A percentile compares a stretch with the other conserved stretches of the same genome.
These are phyloP conservation scores for Pythium biforme DNA, from an alignment of 352 stramenopile genomes.

Conservation along the genomic window DNA sequence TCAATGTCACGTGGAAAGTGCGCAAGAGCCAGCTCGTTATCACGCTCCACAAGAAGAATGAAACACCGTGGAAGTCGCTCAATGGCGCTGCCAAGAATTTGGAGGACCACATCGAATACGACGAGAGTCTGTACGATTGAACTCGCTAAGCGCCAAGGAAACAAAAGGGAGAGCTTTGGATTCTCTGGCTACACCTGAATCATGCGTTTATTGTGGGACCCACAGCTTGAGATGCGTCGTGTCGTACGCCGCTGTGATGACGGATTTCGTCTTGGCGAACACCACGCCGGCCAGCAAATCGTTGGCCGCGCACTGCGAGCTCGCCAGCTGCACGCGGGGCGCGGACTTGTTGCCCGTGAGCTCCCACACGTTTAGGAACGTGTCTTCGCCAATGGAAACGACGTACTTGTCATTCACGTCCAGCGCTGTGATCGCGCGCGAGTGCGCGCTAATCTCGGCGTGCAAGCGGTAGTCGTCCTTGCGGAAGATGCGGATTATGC, in stretches of 20 bases:
- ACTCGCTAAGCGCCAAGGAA: not conserved
- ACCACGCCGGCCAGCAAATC: constrained; percentile 60
- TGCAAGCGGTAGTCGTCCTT: constrained; percentile 48
- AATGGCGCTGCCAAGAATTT: constrained; percentile 82
- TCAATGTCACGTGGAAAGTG: constrained; percentile 53
- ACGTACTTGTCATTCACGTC: constrained; percentile 49
- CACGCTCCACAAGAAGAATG: constrained; percentile 61
- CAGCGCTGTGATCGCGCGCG: constrained; percentile 63
- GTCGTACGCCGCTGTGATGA: constrained; percentile 68
- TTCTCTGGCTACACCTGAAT: not conserved
- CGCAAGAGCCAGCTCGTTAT: constrained; percentile 67
- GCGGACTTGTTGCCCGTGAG: constrained; percentile 26
- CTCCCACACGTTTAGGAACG: constrained; percentile 81
- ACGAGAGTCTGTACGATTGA: constrained; percentile 79
- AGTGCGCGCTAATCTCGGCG: constrained; percentile 67
- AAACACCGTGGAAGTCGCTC: constrained; percentile 69
- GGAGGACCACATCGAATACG: constrained; percentile 85
- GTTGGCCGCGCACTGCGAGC: constrained; percentile 60
- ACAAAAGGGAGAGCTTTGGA: not conserved
- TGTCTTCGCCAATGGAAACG: constrained; percentile 72
- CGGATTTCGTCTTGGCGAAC: constrained; percentile 44
- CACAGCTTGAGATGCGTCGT: constrained; percentile 69
- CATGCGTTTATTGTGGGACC: constrained; percentile 43
- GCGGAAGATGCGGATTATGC: constrained; percentile 54
- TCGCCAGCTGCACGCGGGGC: constrained; percentile 46